Conservation (phyloP, 1,284 basidiomycete genomes). For the Moesziomyces globuligerus region DNA sequence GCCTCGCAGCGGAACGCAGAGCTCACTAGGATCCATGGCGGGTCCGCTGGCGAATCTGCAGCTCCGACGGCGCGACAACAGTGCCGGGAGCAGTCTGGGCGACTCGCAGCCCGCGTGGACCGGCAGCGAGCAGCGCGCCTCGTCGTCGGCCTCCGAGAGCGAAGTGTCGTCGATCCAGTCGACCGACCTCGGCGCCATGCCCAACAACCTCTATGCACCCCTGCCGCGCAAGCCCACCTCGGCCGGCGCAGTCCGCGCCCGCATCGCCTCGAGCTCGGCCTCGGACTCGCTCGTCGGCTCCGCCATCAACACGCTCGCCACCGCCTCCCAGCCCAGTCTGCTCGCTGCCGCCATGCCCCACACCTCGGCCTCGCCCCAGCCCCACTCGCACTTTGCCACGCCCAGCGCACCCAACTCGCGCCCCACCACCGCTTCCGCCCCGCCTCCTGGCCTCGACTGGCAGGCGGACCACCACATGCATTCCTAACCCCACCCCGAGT, state of each 20-base stretch:
- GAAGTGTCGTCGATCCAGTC: constrained; percentile 12
- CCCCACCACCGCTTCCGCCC: neutral
- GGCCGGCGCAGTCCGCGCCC: neutral
- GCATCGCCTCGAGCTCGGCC: neutral
- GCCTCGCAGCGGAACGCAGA: constrained; percentile 6
- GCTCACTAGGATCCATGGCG: constrained; percentile 6
- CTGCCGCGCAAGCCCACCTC: constrained; percentile 2
- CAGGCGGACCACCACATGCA: neutral
- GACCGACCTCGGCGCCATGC: neutral
- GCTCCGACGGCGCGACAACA: constrained; percentile 22
- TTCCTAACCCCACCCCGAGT: neutral
- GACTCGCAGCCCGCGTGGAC: constrained; percentile 22
- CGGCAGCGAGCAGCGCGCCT: constrained; percentile 8
- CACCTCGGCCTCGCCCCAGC: neutral
- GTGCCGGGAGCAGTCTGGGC: constrained; percentile 18
- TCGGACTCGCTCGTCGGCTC: too few species aligned
- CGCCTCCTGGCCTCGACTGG: neutral
- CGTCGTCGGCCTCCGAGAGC: constrained; percentile 23
- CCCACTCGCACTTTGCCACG: neutral
- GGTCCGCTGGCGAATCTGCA: constrained; percentile 17
- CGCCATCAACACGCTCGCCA: neutral
- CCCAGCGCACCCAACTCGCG: neutral
- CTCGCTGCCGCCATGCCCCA: neutral
- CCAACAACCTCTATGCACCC: constrained; percentile 13
- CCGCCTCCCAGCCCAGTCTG: too few species aligned